These are phyloP conservation scores for Lanmaoa pseudosensibilis DNA, from an alignment of 768 basidiomycete genomes.

Conservation along the genomic window DNA sequence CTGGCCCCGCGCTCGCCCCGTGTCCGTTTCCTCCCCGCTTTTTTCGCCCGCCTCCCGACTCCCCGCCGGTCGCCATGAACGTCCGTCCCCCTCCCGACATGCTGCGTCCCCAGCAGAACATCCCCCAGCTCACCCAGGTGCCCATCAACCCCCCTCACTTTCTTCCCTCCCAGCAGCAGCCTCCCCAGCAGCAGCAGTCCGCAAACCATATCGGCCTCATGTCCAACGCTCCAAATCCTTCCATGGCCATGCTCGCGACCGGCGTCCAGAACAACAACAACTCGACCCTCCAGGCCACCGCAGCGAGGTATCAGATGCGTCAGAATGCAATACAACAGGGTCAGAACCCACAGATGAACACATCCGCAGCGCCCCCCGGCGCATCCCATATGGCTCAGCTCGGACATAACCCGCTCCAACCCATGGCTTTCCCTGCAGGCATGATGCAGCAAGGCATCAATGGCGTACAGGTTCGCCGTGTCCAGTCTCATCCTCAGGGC, in stretches of 20 bases:
- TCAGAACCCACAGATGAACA: conserved; percentile 37
- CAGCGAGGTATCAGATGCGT: conserved; percentile 34
- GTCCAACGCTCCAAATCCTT: conserved; percentile 34
- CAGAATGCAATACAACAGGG: conserved; percentile 39
- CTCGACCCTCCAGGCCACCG: conserved; percentile 23
- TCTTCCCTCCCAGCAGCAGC: conserved; percentile 39
- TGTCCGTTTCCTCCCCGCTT: neutral
- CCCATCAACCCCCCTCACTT: conserved; percentile 40
- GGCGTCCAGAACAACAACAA: conserved; percentile 28
- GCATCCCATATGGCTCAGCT: conserved; percentile 32
- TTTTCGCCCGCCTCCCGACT: conserved; percentile 8
- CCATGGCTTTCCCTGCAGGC: conserved; percentile 42
- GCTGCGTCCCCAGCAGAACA: conserved; percentile 43
- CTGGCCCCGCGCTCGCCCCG: neutral
- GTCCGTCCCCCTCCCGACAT: conserved; percentile 44
- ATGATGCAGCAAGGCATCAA: conserved; percentile 43
- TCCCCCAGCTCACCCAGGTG: conserved; percentile 39
- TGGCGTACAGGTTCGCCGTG: conserved; percentile 47
- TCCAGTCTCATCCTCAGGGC: conserved; percentile 56
- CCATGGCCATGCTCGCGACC: conserved; percentile 41
- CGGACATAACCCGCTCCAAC: conserved; percentile 39
- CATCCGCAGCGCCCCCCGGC: conserved; percentile 28
- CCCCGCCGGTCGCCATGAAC: conserved; percentile 43
- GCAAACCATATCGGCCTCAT: conserved; percentile 39
- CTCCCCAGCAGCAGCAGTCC: conserved; percentile 35